These are phyloP conservation scores for Magnolia sinica DNA, from an alignment of 164 flowering plant species.

Conservation along the genomic window DNA sequence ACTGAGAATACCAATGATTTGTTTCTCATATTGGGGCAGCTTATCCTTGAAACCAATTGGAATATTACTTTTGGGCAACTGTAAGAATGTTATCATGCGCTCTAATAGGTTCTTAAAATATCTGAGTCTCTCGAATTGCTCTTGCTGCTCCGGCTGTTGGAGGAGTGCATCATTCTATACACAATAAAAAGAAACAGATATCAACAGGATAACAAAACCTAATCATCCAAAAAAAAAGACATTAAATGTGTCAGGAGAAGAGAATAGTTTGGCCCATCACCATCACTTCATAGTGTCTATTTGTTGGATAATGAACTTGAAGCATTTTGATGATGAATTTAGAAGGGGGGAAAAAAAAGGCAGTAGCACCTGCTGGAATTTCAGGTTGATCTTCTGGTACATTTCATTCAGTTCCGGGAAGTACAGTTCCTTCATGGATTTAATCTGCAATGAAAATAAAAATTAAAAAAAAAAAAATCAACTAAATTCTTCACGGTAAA, in stretches of 20 bases:
- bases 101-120: constrained; percentile 53
- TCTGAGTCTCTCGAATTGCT: constrained; percentile 59
- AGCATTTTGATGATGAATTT: not conserved
- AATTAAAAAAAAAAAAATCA: not conserved
- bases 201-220: not conserved
- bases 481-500: not conserved
- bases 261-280: not conserved
- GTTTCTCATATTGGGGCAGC: constrained; percentile 56
- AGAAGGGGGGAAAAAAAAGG: not conserved
- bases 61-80: constrained; percentile 43
- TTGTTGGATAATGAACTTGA: not conserved
- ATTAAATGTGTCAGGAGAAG: not conserved
- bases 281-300: not conserved
- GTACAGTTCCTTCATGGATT: constrained; percentile 71
- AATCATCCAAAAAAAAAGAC: not conserved
- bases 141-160: constrained; percentile 50
- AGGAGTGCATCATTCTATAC: constrained; percentile 61
- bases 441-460: constrained; percentile 43
- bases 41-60: constrained; percentile 49
- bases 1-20: constrained; percentile 45
- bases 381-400: constrained; percentile 62
- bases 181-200: not conserved
- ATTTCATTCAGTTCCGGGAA: constrained; percentile 58
- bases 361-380: constrained; percentile 59
- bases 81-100: constrained; percentile 44